These are phyloP conservation scores for Apostasia shenzhenica DNA, from an alignment of 106 monocot genomes.

Conservation along the genomic window DNA sequence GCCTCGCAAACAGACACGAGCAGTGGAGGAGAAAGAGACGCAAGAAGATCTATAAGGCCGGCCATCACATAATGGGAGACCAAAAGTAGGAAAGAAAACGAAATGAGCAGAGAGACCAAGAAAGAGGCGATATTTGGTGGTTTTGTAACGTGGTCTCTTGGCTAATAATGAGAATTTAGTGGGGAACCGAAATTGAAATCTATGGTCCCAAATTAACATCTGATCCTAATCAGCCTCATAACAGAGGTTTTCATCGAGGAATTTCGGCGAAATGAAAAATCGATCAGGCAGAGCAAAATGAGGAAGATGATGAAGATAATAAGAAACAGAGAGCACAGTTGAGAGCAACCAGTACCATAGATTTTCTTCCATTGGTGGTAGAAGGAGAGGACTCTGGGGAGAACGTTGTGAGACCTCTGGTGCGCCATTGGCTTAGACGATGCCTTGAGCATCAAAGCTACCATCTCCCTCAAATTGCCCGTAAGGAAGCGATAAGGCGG, in stretches of 20 bases:
- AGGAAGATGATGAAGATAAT: background rate
- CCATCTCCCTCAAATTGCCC: conserved; percentile 69
- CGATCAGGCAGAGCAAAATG: background rate
- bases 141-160: background rate
- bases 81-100: background rate
- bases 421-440: conserved; percentile 54
- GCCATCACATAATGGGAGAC: background rate
- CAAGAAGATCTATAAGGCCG: background rate
- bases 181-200: background rate
- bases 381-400: conserved; percentile 85
- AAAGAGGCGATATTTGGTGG: background rate
- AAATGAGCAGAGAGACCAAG: background rate
- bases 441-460: conserved; percentile 50
- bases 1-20: background rate
- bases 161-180: background rate
- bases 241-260: too few species aligned
- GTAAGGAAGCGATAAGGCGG: conserved; percentile 63
- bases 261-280: too few species aligned
- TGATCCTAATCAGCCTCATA: too few species aligned
- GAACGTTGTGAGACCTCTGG: conserved; percentile 61
- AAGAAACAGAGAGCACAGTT: too few species aligned
- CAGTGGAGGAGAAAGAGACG: background rate
- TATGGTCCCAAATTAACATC: background rate
- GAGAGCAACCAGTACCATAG: conserved; percentile 35
- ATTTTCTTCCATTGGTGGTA: conserved; percentile 94